These are phyloP conservation scores for Moniliophthora roreri DNA, from an alignment of 1,284 basidiomycete species.

Conservation along the genomic window DNA sequence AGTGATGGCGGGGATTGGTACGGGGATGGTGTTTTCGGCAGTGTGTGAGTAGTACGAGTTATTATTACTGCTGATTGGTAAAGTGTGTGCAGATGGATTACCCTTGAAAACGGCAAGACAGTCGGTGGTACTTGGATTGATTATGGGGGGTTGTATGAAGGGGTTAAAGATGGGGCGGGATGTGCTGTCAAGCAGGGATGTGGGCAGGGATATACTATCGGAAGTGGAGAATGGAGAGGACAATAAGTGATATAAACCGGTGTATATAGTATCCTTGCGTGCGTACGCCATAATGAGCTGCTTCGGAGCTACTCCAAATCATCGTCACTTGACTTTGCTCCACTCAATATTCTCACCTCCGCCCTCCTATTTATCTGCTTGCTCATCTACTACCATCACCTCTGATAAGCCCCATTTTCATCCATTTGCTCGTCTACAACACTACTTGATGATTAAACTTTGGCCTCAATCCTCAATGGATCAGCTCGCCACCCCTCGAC, in stretches of 20 bases:
- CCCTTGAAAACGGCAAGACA: constrained; percentile 50
- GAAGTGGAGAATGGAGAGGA: constrained; percentile 16
- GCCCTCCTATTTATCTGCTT: constrained; percentile 1
- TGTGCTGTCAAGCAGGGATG: constrained; percentile 29
- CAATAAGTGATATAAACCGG: constrained; percentile 9
- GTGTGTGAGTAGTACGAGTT: constrained; percentile 47
- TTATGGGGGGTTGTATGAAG: constrained; percentile 54
- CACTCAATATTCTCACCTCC: constrained; percentile 1
- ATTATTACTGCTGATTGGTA: constrained; percentile 10
- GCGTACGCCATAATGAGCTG: too few relatives aligned
- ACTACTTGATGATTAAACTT: constrained; percentile 59
- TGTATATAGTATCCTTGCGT: too few relatives aligned
- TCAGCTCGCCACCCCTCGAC: constrained; percentile 69
- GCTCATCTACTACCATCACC: constrained; percentile 19
- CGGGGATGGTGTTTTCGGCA: constrained; percentile 54
- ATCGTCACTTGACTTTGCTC: too few relatives aligned
- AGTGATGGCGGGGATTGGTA: constrained; percentile 64
- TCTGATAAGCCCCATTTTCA: constrained; percentile 15
- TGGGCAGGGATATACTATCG: constrained; percentile 17
- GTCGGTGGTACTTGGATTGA: constrained; percentile 49
- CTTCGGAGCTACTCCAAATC: too few relatives aligned
- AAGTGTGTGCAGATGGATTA: constrained; percentile 51
- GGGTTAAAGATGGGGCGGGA: constrained; percentile 43
- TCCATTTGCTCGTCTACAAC: constrained; percentile 19
- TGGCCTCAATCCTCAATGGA: constrained; percentile 62